Conservation (phyloP, 2,329 filamentous ascomycete genomes). For the Raffaelea albimanens region DNA sequence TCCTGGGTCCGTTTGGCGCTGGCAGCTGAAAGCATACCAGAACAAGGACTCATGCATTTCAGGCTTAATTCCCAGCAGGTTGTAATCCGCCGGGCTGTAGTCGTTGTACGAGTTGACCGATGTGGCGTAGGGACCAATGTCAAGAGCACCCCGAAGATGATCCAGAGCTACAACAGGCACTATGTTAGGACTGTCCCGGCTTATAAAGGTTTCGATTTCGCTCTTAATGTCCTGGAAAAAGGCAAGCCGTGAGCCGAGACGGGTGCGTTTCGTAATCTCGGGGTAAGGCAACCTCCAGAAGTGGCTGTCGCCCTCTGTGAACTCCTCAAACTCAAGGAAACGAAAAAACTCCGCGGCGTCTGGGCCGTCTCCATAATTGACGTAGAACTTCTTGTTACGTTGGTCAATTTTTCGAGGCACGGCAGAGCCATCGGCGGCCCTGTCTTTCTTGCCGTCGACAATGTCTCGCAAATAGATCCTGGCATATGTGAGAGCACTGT, state of each 20-base stretch:
- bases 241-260: constrained; percentile 31
- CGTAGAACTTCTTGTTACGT: constrained; percentile 46
- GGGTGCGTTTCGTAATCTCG: constrained; percentile 28
- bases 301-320: constrained; percentile 27
- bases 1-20: constrained; percentile 14
- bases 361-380: constrained; percentile 36
- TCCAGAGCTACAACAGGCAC: constrained; percentile 18
- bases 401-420: constrained; percentile 35
- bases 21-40: constrained; percentile 18
- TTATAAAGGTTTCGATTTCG: constrained; percentile 33
- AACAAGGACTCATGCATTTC: constrained; percentile 17
- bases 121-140: constrained; percentile 9
- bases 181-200: constrained; percentile 10
- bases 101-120: not conserved
- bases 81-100: constrained; percentile 12
- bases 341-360: constrained; percentile 39
- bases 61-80: constrained; percentile 14
- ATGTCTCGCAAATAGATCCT: constrained; percentile 43
- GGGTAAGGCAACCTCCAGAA: constrained; percentile 24
- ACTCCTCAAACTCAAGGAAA: constrained; percentile 38
- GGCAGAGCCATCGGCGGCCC: constrained; percentile 16
- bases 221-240: constrained; percentile 40
- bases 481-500: constrained; percentile 32
- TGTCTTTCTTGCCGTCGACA: constrained; percentile 26
- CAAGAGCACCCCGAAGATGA: constrained; percentile 11